Evolutionary conservation across 2,329 filamentous ascomycete genomes (phyloP).

Genomic region (Paecilomyces variotii): DNA sequence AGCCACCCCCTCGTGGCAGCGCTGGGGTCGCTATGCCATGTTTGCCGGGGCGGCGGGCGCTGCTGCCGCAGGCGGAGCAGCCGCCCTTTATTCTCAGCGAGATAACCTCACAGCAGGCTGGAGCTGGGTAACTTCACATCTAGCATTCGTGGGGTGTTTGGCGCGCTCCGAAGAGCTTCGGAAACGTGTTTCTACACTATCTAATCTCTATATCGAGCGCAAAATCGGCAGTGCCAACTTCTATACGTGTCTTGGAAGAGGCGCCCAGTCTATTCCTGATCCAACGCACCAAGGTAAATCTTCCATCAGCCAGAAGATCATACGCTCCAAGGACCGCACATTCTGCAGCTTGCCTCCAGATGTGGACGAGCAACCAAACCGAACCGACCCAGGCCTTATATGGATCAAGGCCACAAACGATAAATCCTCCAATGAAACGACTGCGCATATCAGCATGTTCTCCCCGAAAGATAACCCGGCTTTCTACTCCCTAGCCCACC

Average conservation of each 20-base stretch:
- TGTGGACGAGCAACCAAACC: slow-evolving; percentile 22
- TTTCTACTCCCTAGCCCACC: slow-evolving; percentile 32
- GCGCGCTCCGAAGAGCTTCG: slow-evolving; percentile 75
- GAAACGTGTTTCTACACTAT: slow-evolving; percentile 61
- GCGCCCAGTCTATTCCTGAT: slow-evolving; percentile 39
- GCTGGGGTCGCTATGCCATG: slow-evolving; percentile 79
- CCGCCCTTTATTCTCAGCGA: slow-evolving; percentile 77
- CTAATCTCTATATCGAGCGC: slow-evolving; percentile 56
- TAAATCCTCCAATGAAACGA: slow-evolving; percentile 66
- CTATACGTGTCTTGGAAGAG: slow-evolving; percentile 73
- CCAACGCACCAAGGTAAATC: slow-evolving; percentile 11
- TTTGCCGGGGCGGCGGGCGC: slow-evolving; percentile 74
- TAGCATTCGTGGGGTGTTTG: slow-evolving; percentile 88
- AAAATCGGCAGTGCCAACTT: slow-evolving; percentile 74
- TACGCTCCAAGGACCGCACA: slow-evolving; percentile 58
- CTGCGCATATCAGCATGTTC: slow-evolving; percentile 61
- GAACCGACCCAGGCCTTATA: slow-evolving; percentile 34
- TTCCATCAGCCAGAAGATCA: slow-evolving; percentile 27
- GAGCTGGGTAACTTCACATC: slow-evolving; percentile 78
- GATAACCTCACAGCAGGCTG: slow-evolving; percentile 70
- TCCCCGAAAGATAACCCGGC: slow-evolving; percentile 35
- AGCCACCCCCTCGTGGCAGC: slow-evolving; percentile 55
- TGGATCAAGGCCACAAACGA: slow-evolving; percentile 74
- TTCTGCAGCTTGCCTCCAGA: slow-evolving; percentile 76
- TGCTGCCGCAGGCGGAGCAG: slow-evolving; percentile 71